phyloP scores from a whole-genome alignment of 2,329 filamentous ascomycete genomes.

The Colletotrichum cordylinicola region DNA sequence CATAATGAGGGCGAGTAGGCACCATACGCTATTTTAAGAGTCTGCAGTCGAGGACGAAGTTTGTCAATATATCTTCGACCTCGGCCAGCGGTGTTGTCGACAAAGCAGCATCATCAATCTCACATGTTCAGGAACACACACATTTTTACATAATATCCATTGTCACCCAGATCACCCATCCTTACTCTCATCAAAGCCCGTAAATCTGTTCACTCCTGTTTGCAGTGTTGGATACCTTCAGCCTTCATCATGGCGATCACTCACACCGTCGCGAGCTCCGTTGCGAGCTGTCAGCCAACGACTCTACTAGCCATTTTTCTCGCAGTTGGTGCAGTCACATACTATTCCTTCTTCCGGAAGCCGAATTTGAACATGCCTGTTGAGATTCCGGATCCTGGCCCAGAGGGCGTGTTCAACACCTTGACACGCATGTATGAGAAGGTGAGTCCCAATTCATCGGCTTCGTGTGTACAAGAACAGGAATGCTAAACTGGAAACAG shows the following conservation, averaged over 20 bases:
- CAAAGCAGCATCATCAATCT: neutral
- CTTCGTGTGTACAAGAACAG: rapidly evolving
- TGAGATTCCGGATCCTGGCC: neutral
- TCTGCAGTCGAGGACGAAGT: neutral
- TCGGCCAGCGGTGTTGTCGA: neutral
- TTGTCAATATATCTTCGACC: neutral
- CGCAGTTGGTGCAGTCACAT: neutral
- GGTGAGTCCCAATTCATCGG: neutral
- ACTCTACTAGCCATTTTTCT: neutral
- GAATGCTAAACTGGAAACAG: neutral
- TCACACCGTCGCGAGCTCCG: neutral
- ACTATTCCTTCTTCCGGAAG: neutral
- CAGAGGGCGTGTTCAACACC: constrained; percentile 5
- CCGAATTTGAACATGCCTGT: neutral
- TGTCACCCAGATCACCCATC: neutral
- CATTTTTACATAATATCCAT: neutral
- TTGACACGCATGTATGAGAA: neutral
- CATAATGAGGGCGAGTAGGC: neutral
- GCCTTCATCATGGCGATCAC: neutral
- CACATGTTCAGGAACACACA: neutral
- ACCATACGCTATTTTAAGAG: neutral
- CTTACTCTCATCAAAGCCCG: neutral
- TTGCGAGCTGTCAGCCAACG: neutral
- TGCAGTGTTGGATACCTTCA: neutral
- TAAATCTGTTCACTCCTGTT: neutral